Conservation (phyloP, 1,284 basidiomycete species). For the Cerioporus squamosus region DNA sequence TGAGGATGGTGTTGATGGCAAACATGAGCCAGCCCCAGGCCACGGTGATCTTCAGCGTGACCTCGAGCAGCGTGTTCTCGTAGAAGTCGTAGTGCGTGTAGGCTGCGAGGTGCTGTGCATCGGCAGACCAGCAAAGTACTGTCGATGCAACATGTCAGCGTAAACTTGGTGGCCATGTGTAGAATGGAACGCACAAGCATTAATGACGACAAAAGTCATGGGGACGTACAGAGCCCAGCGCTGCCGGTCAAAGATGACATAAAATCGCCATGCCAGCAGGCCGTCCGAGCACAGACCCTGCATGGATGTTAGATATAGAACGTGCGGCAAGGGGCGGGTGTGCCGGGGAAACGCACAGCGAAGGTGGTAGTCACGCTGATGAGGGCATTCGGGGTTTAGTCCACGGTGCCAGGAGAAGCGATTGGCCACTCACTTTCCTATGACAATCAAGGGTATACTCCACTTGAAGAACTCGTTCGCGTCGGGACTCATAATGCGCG, state of each 20-base stretch:
- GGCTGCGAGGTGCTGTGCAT: constrained; percentile 22
- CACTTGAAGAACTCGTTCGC: constrained; percentile 19
- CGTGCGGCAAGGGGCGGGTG: too few relatives aligned
- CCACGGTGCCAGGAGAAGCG: too few relatives aligned
- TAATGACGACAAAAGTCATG: constrained; percentile 18
- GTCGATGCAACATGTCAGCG: not conserved
- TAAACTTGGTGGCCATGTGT: not conserved
- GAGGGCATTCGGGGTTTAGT: not conserved
- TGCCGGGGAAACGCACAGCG: not conserved
- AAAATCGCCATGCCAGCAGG: constrained; percentile 31
- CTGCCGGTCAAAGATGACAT: constrained; percentile 22
- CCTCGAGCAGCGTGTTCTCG: constrained; percentile 21
- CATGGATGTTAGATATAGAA: too few relatives aligned
- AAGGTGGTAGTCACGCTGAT: constrained; percentile 24
- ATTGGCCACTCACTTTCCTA: constrained; percentile 12
- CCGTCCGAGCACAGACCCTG: constrained; percentile 30
- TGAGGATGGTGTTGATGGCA: constrained; percentile 26
- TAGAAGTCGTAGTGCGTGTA: constrained; percentile 23
- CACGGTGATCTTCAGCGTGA: constrained; percentile 26
- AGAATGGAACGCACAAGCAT: constrained; percentile 15
- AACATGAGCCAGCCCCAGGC: constrained; percentile 34
- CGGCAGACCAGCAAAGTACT: constrained; percentile 30
- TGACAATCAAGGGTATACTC: constrained; percentile 18
- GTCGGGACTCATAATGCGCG: constrained; percentile 15
- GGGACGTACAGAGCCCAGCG: constrained; percentile 29